Evolutionary conservation across 305 asterid species (phyloP), one percentile per base, ranked within the genome.

Genomic region (Fraxinus greggii): DNA sequence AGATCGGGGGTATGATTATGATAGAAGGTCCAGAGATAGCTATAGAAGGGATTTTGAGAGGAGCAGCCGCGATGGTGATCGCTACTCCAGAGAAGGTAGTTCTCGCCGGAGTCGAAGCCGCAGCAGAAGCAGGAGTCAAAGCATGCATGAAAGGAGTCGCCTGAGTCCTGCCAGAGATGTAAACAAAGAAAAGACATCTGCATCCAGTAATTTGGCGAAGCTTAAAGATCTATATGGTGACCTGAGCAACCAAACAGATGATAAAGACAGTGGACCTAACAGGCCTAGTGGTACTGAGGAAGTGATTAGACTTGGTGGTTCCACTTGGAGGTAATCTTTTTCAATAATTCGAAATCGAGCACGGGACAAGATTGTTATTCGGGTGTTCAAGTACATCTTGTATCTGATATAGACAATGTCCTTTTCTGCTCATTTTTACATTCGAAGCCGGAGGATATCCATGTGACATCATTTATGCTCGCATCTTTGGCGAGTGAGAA

Each of bases 181-280:
- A 23, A 89, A 72, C 84, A 89, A 80, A 87, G 97, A 92, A 6
- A 92, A 83, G 88, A 72, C 88, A 26, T 78, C 95, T 78, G 87
- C 88, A 1, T 87, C 97, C 23, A 89, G 92, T 88, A 95, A 95
- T 86, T 92, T 95, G 79, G 97, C 97, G 1, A 94, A 94, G 91
- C 99, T 95, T 80, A 93, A 90, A 83, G 97, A 94, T 86, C 78
- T 96, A 3, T 96, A 96, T 75, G 99, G 99, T 15, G 98, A 94
- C 82, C 82, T 89, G 77, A 85, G 87, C 86, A 85, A 36, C 82
- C 90, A 88, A 51, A 93, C 93, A 87, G 97, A 93, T 80, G 93
- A 89, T 21, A 84, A 82, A 40, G 92, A 82, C 74, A 89, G 87
- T 80, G 93, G 80, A 29, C 79, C 86, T 33, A 85, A 61, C 65